Conservation (phyloP, 305 asterid genomes). For the Rubia tinctorum region DNA sequence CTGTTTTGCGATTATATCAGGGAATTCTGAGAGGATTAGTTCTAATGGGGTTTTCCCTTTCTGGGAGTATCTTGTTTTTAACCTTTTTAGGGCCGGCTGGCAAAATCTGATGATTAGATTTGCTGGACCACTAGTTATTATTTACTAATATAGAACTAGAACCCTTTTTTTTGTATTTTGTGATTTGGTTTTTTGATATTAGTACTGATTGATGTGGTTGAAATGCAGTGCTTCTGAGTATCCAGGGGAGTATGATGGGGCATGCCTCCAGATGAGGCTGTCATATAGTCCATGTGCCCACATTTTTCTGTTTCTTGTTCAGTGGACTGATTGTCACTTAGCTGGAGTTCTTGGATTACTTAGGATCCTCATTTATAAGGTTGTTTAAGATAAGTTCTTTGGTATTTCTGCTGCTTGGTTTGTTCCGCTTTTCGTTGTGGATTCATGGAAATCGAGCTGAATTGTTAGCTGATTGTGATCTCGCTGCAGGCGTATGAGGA, state of each 20-base stretch:
- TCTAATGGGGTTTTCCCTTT: constrained; percentile 8
- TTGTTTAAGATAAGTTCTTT: constrained; percentile 10
- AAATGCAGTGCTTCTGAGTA: constrained; percentile 70
- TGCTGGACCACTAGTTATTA: constrained; percentile 10
- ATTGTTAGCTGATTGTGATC: constrained; percentile 13
- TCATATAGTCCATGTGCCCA: constrained; percentile 94
- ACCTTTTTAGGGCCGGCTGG: not conserved
- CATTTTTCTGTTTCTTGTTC: constrained; percentile 70
- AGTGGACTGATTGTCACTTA: constrained; percentile 86
- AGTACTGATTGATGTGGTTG: not conserved
- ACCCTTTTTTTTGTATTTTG: not conserved
- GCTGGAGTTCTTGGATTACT: constrained; percentile 86
- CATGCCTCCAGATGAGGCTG: constrained; percentile 88
- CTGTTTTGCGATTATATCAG: not conserved
- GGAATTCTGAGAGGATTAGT: not conserved
- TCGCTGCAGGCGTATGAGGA: constrained; percentile 65
- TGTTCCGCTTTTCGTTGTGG: not conserved
- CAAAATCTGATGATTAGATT: constrained; percentile 7
- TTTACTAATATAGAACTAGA: not conserved
- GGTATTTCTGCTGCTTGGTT: constrained; percentile 7
- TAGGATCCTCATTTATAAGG: constrained; percentile 85
- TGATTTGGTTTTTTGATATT: not conserved
- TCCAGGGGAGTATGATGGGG: constrained; percentile 69
- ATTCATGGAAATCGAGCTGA: constrained; percentile 2
- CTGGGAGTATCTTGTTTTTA: not conserved